Base-by-base conservation (phyloP, 163 green algal species). In the Scenedesmus sp. region DNA sequence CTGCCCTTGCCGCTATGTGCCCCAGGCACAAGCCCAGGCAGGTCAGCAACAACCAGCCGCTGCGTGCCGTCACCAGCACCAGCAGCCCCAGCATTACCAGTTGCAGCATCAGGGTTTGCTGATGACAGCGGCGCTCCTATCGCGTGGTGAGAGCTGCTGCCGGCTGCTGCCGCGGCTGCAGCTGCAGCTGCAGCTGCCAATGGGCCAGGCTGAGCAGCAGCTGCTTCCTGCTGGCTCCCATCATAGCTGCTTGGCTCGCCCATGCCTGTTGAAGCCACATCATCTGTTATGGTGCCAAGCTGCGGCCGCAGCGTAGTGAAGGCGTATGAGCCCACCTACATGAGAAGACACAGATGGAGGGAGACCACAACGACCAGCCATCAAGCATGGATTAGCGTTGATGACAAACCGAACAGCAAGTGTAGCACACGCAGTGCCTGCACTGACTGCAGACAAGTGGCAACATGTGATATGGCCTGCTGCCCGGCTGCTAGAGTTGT, bases 261-360 rank as follows among this genome's bases (percentile, higher is more conserved):
- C 66, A 64, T 84, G 86, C 55, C 84, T 1, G 4, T n/a, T 62
- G 64, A n/a, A 67, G 52, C 46, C 20, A 67, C 52, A 20, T 60
- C n/a, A 20, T 87, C 13, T 60, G 88, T 87, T 15, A 62, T 90
- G 16, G 94, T 94, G 1, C 98, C 98, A 66, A 99, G 94, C 84
- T 99, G 97, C 8, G 98, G 98, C 12, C 88, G 88, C 59, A 99
- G 87, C 0, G 98, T 99, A 64, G 98, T 99, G 95, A 99, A 99
- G 23, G 97, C 94, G 86, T 98, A 99, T 59, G 81, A 88, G 1
- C 90, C 97, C 34, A 99, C 94, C 95, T 97, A 86, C 1, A 83
- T 59, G 34, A 67, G 46, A 16, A 54, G 8, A n/a, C 4, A 59
- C 76, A 74, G 46, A 23, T 20, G 66, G 9, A 4, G 77, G 77